phyloP scores from a whole-genome alignment of 139 green algal genomes.

The Picochlorum sp. region DNA sequence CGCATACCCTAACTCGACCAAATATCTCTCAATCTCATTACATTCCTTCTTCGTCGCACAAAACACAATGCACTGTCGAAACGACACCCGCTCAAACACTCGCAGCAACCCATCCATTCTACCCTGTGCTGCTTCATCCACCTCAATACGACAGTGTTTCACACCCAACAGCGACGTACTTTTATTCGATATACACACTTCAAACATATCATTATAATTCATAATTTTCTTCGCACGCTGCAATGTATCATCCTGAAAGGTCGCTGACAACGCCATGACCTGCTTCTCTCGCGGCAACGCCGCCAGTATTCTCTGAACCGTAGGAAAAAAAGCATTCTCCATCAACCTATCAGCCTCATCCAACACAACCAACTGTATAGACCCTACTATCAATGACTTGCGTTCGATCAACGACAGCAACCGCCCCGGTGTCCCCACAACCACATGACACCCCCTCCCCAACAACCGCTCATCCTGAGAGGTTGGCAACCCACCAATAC shows the following conservation, averaged over 20 bases:
- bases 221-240: conserved; percentile 40
- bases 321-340: conserved; percentile 24
- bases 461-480: conserved; percentile 53
- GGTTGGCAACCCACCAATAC: conserved; percentile 57
- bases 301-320: conserved; percentile 16
- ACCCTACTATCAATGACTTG: conserved; percentile 18
- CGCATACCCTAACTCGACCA: conserved; percentile 50
- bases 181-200: conserved; percentile 51
- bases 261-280: conserved; percentile 68
- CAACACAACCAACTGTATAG: conserved; percentile 53
- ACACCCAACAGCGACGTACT: conserved; percentile 46
- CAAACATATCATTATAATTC: conserved; percentile 17
- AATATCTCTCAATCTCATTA: conserved; percentile 38
- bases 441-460: conserved; percentile 53
- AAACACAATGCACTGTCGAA: conserved; percentile 75
- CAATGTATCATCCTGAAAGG: conserved; percentile 48
- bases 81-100: conserved; percentile 31
- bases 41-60: conserved; percentile 55
- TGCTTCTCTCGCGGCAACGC: conserved; percentile 19
- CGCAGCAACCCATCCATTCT: conserved; percentile 18
- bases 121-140: conserved; percentile 8
- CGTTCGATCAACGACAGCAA: conserved; percentile 48
- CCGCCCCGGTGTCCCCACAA: conserved; percentile 68
- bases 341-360: conserved; percentile 78
- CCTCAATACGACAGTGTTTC: conserved; percentile 50